Conservation (phyloP, 1,284 basidiomycete species). For the Mycosarcoma mackinlayi region DNA sequence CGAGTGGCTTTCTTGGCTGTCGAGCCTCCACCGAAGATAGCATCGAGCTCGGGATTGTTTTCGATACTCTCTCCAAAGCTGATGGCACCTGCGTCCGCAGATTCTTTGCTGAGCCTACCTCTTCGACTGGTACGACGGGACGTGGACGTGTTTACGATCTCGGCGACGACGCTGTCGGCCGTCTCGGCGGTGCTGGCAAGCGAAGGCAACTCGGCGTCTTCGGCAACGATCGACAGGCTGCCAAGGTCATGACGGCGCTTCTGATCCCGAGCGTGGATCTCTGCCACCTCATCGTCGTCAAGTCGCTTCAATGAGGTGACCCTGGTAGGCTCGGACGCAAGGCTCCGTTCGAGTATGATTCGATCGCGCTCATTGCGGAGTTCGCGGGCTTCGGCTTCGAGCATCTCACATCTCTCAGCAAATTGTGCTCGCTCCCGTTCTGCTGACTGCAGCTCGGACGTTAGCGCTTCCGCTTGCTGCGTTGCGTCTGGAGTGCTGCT, state of each 20-base stretch:
- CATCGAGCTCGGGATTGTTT: constrained; percentile 48
- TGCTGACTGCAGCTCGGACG: constrained; percentile 10
- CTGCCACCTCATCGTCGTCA: constrained; percentile 30
- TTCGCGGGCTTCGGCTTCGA: constrained; percentile 31
- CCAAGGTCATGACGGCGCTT: constrained; percentile 23
- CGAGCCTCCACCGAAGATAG: constrained; percentile 27
- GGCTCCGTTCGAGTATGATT: background rate
- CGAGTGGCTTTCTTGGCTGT: background rate
- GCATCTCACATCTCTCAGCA: constrained; percentile 18
- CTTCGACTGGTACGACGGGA: constrained; percentile 9
- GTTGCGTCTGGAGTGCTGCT: background rate
- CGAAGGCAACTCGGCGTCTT: constrained; percentile 23
- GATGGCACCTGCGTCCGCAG: constrained; percentile 6
- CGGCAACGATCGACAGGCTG: constrained; percentile 27
- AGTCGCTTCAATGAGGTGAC: constrained; percentile 26
- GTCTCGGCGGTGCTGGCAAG: constrained; percentile 14
- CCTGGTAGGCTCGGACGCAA: background rate
- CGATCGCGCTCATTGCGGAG: constrained; percentile 28
- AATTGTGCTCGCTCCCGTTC: constrained; percentile 17
- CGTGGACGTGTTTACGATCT: constrained; percentile 4
- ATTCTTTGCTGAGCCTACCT: constrained; percentile 9
- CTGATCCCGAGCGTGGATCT: constrained; percentile 33
- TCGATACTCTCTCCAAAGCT: constrained; percentile 31
- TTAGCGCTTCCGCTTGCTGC: constrained; percentile 15
- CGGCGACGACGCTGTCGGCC: constrained; percentile 7